phyloP scores from a whole-genome alignment of 805 yeast genomes.

The Pichia sporocuriosa region DNA sequence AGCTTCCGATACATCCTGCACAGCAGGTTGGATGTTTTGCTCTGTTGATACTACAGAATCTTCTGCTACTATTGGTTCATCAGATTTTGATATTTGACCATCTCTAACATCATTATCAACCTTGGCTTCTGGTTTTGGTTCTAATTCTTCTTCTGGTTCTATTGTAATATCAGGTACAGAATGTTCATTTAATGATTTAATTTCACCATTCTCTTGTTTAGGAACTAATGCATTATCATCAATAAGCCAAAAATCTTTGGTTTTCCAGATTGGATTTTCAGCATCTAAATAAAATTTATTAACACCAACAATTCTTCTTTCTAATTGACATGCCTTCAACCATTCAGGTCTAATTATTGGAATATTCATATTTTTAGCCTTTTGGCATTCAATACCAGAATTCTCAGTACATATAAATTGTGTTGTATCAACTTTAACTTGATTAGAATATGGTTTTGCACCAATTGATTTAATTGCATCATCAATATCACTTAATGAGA shows the following conservation, averaged over 20 bases:
- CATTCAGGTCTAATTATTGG: conserved; percentile 96
- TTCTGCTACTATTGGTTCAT: background rate
- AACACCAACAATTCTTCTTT: conserved; percentile 87
- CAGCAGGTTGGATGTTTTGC: too few species aligned
- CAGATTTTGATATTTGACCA: background rate
- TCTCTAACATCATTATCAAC: background rate
- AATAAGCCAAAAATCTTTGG: conserved; percentile 37
- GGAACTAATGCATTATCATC: background rate
- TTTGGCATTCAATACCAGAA: conserved; percentile 56
- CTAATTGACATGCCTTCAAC: conserved; percentile 89
- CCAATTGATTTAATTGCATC: conserved; percentile 63
- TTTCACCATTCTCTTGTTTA: background rate
- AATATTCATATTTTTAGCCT: conserved; percentile 78
- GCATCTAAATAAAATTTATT: conserved; percentile 72
- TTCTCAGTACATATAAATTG: conserved; percentile 79
- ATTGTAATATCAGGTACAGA: background rate
- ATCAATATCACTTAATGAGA: conserved; percentile 52
- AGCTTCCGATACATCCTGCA: background rate
- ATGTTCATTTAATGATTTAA: background rate
- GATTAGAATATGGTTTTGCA: conserved; percentile 68
- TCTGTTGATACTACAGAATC: background rate
- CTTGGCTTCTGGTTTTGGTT: background rate
- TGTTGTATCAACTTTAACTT: conserved; percentile 84
- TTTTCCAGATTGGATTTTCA: conserved; percentile 34
- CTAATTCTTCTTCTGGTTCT: background rate